Conservation (phyloP, 2,329 filamentous ascomycete species). For the Fonsecaea multimorphosa region DNA sequence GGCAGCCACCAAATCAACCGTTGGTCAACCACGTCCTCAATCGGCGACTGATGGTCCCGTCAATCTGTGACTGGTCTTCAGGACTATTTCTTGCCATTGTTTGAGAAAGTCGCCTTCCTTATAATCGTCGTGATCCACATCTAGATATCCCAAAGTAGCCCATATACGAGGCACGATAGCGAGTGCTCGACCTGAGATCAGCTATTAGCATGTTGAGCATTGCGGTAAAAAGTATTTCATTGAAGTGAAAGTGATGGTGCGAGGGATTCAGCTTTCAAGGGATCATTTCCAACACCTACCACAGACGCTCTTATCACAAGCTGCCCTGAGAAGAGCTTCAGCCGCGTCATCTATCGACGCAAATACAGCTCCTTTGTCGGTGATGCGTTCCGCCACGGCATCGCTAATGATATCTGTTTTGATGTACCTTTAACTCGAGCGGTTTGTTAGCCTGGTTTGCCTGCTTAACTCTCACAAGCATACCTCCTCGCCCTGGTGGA, state of each 20-base stretch:
- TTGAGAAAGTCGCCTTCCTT: conserved; percentile 28
- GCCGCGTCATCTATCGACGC: conserved; percentile 12
- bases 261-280: too few relatives aligned
- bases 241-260: too few relatives aligned
- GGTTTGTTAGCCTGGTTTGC: conserved; percentile 9
- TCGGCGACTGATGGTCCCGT: conserved; percentile 6
- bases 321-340: conserved; percentile 11
- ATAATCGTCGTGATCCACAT: conserved; percentile 45
- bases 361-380: conserved; percentile 15
- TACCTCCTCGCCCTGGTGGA: too few relatives aligned
- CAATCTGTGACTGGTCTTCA: conserved; percentile 14
- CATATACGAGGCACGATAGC: conserved; percentile 45
- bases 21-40: neutral
- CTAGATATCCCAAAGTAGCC: conserved; percentile 43
- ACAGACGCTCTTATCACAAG: conserved; percentile 11
- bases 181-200: conserved; percentile 44
- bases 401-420: conserved; percentile 43
- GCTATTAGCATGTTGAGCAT: conserved; percentile 33
- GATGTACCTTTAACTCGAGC: conserved; percentile 43
- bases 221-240: too few relatives aligned
- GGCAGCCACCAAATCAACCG: too few relatives aligned
- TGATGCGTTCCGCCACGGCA: conserved; percentile 39
- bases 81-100: conserved; percentile 19
- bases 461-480: neutral
- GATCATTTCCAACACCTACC: too few relatives aligned